Percentiles rank a stretch among this genome's conserved stretches.
phyloP scores from a whole-genome alignment of 768 basidiomycete species.

The Suillus paluster region DNA sequence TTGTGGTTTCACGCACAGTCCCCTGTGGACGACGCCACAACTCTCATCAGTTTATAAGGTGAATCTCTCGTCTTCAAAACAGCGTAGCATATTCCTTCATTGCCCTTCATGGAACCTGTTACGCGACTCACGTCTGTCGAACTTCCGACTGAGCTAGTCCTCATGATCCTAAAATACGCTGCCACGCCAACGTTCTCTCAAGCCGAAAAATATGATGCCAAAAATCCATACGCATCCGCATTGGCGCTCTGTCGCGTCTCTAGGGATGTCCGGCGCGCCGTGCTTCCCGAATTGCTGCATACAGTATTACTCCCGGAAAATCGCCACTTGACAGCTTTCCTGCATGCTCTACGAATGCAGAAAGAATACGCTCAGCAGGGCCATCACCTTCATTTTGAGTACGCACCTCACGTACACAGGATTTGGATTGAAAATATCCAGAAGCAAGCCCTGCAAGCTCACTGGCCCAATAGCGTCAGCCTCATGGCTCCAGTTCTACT shows the following conservation, averaged over 20 bases:
- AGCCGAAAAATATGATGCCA: background rate
- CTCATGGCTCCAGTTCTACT: slow-evolving; percentile 10
- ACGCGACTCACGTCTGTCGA: slow-evolving; percentile 20
- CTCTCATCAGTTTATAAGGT: too few relatives aligned
- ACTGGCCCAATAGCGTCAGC: slow-evolving; percentile 22
- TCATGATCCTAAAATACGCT: slow-evolving; percentile 39
- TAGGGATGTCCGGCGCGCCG: slow-evolving; percentile 31
- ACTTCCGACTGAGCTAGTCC: slow-evolving; percentile 40
- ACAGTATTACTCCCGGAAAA: too few relatives aligned
- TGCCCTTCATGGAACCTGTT: background rate
- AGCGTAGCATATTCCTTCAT: background rate
- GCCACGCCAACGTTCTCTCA: slow-evolving; percentile 23
- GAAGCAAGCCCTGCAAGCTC: slow-evolving; percentile 10
- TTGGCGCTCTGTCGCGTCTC: slow-evolving; percentile 40
- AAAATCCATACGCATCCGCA: slow-evolving; percentile 26
- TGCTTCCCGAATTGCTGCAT: slow-evolving; percentile 44
- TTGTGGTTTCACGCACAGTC: too few relatives aligned
- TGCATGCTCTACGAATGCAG: slow-evolving; percentile 36
- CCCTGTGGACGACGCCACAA: too few relatives aligned
- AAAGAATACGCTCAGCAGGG: slow-evolving; percentile 12
- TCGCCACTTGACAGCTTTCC: slow-evolving; percentile 33
- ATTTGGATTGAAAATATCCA: slow-evolving; percentile 39
- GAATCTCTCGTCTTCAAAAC: too few relatives aligned
- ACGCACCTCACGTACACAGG: slow-evolving; percentile 33
- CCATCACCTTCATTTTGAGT: slow-evolving; percentile 37